phyloP scores from a whole-genome alignment of 179 eudicot genomes.

The Amaranthus tricolor region DNA sequence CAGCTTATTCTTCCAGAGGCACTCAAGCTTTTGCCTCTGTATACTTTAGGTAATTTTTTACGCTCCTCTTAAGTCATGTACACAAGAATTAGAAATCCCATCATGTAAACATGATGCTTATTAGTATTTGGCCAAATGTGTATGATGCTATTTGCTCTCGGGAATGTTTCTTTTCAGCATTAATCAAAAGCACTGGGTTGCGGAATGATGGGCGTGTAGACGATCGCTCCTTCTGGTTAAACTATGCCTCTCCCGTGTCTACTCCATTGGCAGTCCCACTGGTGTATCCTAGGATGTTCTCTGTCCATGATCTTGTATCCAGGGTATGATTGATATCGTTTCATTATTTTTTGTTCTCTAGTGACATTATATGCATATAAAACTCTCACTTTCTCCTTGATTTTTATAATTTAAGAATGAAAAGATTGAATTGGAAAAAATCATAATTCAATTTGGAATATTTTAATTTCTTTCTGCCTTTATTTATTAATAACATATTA shows the following conservation, averaged over 20 bases:
- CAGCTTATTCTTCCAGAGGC: slow-evolving; percentile 99
- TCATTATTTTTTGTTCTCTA: not conserved
- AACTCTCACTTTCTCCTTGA: too few relatives aligned
- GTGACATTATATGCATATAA: too few relatives aligned
- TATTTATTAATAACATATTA: too few relatives aligned
- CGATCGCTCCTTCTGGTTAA: slow-evolving; percentile 79
- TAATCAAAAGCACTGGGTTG: slow-evolving; percentile 68
- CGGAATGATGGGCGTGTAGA: slow-evolving; percentile 71
- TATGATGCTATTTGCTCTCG: not conserved
- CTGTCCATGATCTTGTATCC: slow-evolving; percentile 74
- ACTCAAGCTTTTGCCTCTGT: slow-evolving; percentile 86
- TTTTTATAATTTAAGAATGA: too few relatives aligned
- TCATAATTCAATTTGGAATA: too few relatives aligned
- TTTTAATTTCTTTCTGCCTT: too few relatives aligned
- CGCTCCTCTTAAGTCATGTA: not conserved
- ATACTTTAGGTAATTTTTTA: slow-evolving; percentile 69
- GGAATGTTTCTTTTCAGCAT: slow-evolving; percentile 45
- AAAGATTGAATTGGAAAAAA: too few relatives aligned
- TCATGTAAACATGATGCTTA: not conserved
- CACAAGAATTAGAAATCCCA: not conserved
- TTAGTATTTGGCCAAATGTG: not conserved
- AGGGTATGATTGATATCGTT: slow-evolving; percentile 44
- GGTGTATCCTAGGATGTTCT: slow-evolving; percentile 90
- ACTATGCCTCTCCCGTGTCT: slow-evolving; percentile 64
- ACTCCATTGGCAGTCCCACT: slow-evolving; percentile 76